Percentiles rank a stretch among this genome's conserved stretches.
These are phyloP conservation scores for Harrya chromipes DNA, from an alignment of 768 basidiomycete genomes.

Conservation along the genomic window DNA sequence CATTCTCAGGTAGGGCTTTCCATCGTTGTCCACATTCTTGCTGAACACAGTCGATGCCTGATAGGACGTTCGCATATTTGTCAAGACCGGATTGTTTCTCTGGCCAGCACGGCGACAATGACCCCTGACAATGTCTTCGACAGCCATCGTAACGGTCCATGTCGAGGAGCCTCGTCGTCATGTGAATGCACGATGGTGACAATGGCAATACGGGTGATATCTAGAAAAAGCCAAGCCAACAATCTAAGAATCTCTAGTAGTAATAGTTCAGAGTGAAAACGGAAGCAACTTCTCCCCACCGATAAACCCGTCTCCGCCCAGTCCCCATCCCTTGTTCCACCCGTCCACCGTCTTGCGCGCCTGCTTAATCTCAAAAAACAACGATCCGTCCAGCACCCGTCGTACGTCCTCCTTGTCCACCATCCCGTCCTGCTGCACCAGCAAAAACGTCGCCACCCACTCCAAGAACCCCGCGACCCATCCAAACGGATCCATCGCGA, in stretches of 20 bases:
- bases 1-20: conserved; percentile 48
- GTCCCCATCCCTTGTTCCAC: conserved; percentile 30
- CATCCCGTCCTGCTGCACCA: conserved; percentile 39
- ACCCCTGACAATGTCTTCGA: conserved; percentile 25
- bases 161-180: too few relatives aligned
- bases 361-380: conserved; percentile 34
- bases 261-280: conserved; percentile 22
- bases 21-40: conserved; percentile 47
- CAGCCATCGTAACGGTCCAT: background rate
- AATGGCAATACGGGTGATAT: background rate
- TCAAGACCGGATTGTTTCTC: conserved; percentile 44
- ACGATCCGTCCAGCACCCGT: conserved; percentile 39
- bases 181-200: background rate
- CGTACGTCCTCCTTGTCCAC: conserved; percentile 42
- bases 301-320: conserved; percentile 32
- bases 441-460: conserved; percentile 37
- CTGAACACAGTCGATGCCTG: conserved; percentile 39
- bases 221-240: background rate
- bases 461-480: conserved; percentile 36
- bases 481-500: conserved; percentile 38
- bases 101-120: too few relatives aligned
- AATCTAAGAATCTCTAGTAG: conserved; percentile 6
- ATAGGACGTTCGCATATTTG: conserved; percentile 7
- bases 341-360: conserved; percentile 18
- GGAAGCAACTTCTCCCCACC: conserved; percentile 30